Conservation (phyloP, 192 early-diverging fungal species). For the Coemansia sp. region DNA sequence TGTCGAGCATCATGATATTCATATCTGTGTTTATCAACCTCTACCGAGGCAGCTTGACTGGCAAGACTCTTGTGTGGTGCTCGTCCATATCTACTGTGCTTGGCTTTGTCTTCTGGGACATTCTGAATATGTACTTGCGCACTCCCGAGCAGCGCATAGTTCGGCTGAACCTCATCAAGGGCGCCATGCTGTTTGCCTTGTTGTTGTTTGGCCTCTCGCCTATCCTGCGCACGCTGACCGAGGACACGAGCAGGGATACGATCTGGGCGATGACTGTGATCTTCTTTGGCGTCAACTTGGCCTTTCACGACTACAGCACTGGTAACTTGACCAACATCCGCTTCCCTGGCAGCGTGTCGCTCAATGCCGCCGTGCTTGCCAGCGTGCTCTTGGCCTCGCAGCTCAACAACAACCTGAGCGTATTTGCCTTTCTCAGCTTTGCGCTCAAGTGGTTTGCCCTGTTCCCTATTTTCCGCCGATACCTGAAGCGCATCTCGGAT, state of each 20-base stretch:
- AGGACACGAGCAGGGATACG: slow-evolving; percentile 86
- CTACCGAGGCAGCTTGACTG: slow-evolving; percentile 60
- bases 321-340: slow-evolving; percentile 56
- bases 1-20: slow-evolving; percentile 84
- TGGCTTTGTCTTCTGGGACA: slow-evolving; percentile 76
- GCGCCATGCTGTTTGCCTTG: slow-evolving; percentile 72
- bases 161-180: slow-evolving; percentile 56
- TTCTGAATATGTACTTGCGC: slow-evolving; percentile 31
- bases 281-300: slow-evolving; percentile 82
- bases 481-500: slow-evolving; percentile 64
- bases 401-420: slow-evolving; percentile 79
- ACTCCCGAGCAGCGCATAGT: slow-evolving; percentile 48
- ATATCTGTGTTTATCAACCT: slow-evolving; percentile 86
- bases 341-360: slow-evolving; percentile 94
- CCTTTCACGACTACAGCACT: slow-evolving; percentile 85
- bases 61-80: slow-evolving; percentile 60
- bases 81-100: slow-evolving; percentile 61
- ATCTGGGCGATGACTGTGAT: slow-evolving; percentile 91
- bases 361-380: slow-evolving; percentile 95
- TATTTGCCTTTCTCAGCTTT: slow-evolving; percentile 85
- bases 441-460: slow-evolving; percentile 92
- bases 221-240: slow-evolving; percentile 88
- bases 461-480: slow-evolving; percentile 90
- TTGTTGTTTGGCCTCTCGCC: slow-evolving; percentile 86
- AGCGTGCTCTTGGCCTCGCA: slow-evolving; percentile 90